Conservation (phyloP, 2,329 filamentous ascomycete genomes). For the Amphichorda felina region DNA sequence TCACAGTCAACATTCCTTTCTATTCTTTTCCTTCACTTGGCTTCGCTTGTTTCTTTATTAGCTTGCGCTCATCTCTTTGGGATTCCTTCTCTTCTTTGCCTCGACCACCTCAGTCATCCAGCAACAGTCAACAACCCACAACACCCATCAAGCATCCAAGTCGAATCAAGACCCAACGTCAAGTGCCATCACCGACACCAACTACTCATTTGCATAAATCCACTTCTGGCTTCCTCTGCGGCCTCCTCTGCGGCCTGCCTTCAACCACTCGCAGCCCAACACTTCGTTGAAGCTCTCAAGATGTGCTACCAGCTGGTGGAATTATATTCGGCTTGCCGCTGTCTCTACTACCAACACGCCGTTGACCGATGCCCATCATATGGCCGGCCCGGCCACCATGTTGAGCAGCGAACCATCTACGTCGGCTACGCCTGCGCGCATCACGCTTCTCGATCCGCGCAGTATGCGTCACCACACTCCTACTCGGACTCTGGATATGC, state of each 20-base stretch:
- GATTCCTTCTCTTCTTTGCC: not conserved
- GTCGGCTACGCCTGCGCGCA: constrained; percentile 69
- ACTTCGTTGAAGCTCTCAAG: constrained; percentile 31
- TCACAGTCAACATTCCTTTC: constrained; percentile 1
- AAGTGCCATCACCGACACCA: not conserved
- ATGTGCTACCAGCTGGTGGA: constrained; percentile 89
- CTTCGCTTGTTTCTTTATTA: constrained; percentile 1
- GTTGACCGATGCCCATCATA: constrained; percentile 72
- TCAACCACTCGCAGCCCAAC: not conserved
- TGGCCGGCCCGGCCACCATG: constrained; percentile 57
- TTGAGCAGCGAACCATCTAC: constrained; percentile 65
- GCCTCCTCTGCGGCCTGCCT: constrained; percentile 63
- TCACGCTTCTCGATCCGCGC: constrained; percentile 30
- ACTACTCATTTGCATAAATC: too few relatives aligned
- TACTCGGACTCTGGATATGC: constrained; percentile 46
- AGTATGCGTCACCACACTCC: constrained; percentile 24
- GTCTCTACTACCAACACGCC: constrained; percentile 78
- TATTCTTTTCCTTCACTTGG: not conserved
- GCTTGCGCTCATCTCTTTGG: not conserved
- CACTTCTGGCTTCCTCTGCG: not conserved
- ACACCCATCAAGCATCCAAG: too few relatives aligned
- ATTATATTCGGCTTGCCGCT: constrained; percentile 75
- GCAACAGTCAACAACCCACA: not conserved
- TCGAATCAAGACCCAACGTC: not conserved
- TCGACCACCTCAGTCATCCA: not conserved